Evolutionary conservation across 2,329 filamentous ascomycete genomes (phyloP).

Genomic region (Macroventuria anomochaeta): DNA sequence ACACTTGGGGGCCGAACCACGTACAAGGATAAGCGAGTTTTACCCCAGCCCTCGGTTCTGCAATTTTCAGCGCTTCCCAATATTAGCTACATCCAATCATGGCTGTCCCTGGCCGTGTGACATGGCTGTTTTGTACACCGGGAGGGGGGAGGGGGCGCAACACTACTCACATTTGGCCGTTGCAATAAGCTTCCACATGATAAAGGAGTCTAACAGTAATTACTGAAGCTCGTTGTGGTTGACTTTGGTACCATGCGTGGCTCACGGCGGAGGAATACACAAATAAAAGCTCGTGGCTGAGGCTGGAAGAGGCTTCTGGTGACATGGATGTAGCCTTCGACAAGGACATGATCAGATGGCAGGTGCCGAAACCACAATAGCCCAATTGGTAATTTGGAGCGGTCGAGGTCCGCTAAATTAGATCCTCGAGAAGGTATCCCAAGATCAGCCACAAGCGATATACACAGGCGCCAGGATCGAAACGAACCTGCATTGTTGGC

Average conservation of each 20-base stretch:
- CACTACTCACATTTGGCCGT: not conserved
- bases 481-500: not conserved
- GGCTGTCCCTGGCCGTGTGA: not conserved
- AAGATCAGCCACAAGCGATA: not conserved
- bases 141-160: not conserved
- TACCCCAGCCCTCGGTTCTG: not conserved
- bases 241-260: not conserved
- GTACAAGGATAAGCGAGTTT: not conserved
- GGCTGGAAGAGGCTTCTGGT: not conserved
- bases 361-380: not conserved
- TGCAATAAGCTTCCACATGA: not conserved
- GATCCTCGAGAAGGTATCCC: not conserved
- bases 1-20: not conserved
- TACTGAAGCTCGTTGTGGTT: not conserved
- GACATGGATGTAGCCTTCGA: not conserved
- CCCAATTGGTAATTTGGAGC: not conserved
- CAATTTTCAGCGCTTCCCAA: slow-evolving; percentile 2
- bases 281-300: not conserved
- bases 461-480: not conserved
- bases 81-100: not conserved
- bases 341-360: too few species aligned
- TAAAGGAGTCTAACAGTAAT: not conserved
- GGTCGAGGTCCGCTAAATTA: not conserved
- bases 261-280: too few species aligned
- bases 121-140: not conserved